Conservation (phyloP, 768 basidiomycete species). For the Lyophyllum atratum region DNA sequence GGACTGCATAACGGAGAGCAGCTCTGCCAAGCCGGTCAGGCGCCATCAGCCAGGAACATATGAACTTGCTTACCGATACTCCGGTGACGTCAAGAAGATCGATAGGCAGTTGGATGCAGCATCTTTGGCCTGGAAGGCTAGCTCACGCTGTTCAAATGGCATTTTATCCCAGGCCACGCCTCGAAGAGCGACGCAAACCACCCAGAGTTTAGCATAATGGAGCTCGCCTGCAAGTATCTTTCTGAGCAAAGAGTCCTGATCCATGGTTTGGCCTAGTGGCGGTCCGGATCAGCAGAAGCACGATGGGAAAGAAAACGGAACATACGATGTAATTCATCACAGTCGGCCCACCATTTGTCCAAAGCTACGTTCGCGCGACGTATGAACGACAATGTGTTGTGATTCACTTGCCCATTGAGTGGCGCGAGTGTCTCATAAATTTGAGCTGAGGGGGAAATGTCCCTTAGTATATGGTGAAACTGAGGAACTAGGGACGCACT, state of each 20-base stretch:
- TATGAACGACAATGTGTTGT: slow-evolving; percentile 83
- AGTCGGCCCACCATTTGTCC: slow-evolving; percentile 90
- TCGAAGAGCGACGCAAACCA: slow-evolving; percentile 88
- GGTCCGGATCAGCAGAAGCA: slow-evolving; percentile 9
- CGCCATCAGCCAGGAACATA: not conserved
- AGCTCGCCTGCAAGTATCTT: slow-evolving; percentile 89
- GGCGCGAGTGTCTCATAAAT: slow-evolving; percentile 91
- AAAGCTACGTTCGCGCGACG: slow-evolving; percentile 84
- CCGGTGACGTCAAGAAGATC: slow-evolving; percentile 79
- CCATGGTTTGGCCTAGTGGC: slow-evolving; percentile 68
- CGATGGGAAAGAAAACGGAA: slow-evolving; percentile 5
- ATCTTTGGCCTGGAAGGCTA: slow-evolving; percentile 95
- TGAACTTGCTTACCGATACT: slow-evolving; percentile 71
- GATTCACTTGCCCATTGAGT: slow-evolving; percentile 83
- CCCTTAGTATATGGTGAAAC: not conserved
- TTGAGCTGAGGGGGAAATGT: slow-evolving; percentile 57
- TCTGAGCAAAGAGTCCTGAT: slow-evolving; percentile 81
- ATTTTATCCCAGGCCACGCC: slow-evolving; percentile 96
- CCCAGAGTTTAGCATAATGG: slow-evolving; percentile 93
- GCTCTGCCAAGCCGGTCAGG: slow-evolving; percentile 47
- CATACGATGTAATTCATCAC: slow-evolving; percentile 81
- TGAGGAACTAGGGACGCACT: slow-evolving; percentile 51
- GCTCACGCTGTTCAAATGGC: slow-evolving; percentile 91
- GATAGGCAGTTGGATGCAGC: slow-evolving; percentile 85
- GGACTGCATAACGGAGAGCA: slow-evolving; percentile 90